Conservation (phyloP, 441 rosid species). For the Croton setiger region DNA sequence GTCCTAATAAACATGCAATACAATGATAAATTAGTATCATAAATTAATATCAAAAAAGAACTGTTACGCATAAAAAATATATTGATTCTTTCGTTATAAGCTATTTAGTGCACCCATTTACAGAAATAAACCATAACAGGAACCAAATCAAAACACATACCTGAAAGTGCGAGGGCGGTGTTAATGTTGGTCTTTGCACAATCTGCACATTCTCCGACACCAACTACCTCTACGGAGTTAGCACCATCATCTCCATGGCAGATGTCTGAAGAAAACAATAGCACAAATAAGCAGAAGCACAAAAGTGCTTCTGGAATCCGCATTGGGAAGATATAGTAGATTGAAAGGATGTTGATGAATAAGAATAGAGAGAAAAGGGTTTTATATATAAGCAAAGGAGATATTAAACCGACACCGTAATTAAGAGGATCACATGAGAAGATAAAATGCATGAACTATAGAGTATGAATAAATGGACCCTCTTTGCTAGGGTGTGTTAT, state of each 20-base stretch:
- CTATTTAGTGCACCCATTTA: too few relatives aligned
- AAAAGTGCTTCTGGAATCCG: conserved; percentile 40
- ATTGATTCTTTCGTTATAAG: too few relatives aligned
- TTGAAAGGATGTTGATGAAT: too few relatives aligned
- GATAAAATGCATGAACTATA: not conserved
- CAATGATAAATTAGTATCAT: not conserved
- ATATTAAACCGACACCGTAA: conserved; percentile 27
- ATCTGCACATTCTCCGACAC: conserved; percentile 62
- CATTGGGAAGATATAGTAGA: conserved; percentile 39
- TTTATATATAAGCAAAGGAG: conserved; percentile 29
- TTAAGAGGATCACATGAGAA: conserved; percentile 44
- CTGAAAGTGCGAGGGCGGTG: conserved; percentile 51
- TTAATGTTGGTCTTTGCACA: conserved; percentile 42
- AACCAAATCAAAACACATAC: conserved; percentile 21
- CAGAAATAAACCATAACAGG: too few relatives aligned
- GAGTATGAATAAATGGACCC: conserved; percentile 31
- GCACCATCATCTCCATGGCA: conserved; percentile 30
- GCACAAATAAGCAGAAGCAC: conserved; percentile 38
- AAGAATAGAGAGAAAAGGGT: not conserved
- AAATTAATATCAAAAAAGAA: too few relatives aligned
- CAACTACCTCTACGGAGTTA: conserved; percentile 39
- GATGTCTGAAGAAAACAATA: conserved; percentile 25
- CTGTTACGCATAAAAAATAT: too few relatives aligned
- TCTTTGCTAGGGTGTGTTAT: conserved; percentile 1
- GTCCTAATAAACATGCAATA: conserved; percentile 38